phyloP scores from a whole-genome alignment of 768 basidiomycete species.

The Serpula lacrymans region DNA sequence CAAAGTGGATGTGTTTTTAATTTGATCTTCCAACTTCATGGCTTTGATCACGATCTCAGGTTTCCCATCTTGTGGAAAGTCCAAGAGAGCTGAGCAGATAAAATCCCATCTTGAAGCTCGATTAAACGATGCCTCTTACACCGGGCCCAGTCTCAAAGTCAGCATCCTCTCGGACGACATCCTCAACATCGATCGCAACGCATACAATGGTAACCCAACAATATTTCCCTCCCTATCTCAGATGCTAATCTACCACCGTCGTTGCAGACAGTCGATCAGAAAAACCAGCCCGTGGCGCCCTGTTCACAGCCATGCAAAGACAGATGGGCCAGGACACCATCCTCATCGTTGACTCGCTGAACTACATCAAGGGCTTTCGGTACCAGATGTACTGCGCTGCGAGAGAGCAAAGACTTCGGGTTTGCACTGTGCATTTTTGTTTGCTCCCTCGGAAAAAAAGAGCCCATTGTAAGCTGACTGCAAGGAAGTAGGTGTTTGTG shows the following conservation, averaged over 20 bases:
- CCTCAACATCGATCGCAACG: conserved; percentile 58
- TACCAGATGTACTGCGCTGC: conserved; percentile 99
- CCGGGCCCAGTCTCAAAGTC: conserved; percentile 45
- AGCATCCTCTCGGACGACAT: conserved; percentile 5
- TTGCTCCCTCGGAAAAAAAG: background rate
- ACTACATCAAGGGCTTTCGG: conserved; percentile 98
- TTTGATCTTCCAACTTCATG: background rate
- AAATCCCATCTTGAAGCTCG: conserved; percentile 50
- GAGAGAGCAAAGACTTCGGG: conserved; percentile 77
- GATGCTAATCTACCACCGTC: conserved; percentile 4
- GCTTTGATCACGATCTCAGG: conserved; percentile 64
- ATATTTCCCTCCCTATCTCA: background rate
- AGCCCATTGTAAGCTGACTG: background rate
- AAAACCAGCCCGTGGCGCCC: conserved; percentile 81
- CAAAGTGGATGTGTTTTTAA: background rate
- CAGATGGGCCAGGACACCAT: conserved; percentile 69
- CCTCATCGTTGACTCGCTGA: conserved; percentile 86
- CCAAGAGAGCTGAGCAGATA: conserved; percentile 66
- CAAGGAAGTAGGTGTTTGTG: conserved; percentile 61
- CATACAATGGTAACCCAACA: conserved; percentile 64
- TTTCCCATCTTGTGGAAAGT: conserved; percentile 86
- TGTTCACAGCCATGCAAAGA: conserved; percentile 82
- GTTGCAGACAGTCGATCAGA: conserved; percentile 70
- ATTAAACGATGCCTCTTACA: conserved; percentile 46
- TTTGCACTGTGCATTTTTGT: conserved; percentile 71